phyloP scores from a whole-genome alignment of 2,329 filamentous ascomycete species.

The Pseudogymnoascus destructans region DNA sequence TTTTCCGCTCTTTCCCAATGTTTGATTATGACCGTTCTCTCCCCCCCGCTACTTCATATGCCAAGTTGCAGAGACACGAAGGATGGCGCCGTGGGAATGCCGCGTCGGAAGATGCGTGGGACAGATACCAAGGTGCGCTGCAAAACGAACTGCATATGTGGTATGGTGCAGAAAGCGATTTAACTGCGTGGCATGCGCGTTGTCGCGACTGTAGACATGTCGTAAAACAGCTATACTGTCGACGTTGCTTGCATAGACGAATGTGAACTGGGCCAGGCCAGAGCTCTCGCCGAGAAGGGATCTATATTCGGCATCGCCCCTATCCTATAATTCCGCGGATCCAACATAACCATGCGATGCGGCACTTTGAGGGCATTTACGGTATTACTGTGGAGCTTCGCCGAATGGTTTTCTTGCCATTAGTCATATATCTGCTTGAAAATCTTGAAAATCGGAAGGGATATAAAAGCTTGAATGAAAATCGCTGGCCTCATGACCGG shows the following conservation, averaged over 20 bases:
- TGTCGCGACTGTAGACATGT: too few species aligned
- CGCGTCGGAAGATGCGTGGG: constrained; percentile 16
- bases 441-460: neutral
- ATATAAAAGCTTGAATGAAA: neutral
- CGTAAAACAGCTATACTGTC: too few species aligned
- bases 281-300: neutral
- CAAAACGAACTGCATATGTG: constrained; percentile 18
- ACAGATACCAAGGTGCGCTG: constrained; percentile 18
- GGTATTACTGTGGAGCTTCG: neutral
- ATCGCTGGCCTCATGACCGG: neutral
- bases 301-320: neutral
- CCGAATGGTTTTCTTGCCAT: neutral
- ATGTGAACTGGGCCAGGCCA: neutral
- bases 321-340: neutral
- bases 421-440: neutral
- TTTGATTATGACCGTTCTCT: constrained; percentile 23
- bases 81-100: constrained; percentile 14
- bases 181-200: constrained; percentile 18
- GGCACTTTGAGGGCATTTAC: neutral
- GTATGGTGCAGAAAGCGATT: constrained; percentile 19
- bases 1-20: constrained; percentile 19
- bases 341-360: neutral
- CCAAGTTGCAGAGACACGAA: constrained; percentile 20
- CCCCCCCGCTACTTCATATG: constrained; percentile 21
- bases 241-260: too few species aligned